phyloP scores from a whole-genome alignment of 306 rosid genomes.

The Astragalus membranaceus region DNA sequence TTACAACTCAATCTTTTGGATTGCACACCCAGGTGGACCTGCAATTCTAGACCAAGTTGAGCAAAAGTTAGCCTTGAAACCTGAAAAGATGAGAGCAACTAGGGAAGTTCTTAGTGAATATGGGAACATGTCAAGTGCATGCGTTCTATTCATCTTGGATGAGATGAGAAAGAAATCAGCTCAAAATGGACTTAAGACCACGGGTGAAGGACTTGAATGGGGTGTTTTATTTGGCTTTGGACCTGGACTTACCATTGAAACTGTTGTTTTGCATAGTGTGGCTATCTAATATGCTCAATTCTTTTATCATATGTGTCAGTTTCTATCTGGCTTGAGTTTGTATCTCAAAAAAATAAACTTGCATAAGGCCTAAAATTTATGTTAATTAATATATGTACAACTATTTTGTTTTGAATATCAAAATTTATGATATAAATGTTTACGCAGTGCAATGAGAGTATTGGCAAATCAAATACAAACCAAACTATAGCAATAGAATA shows the following conservation, averaged over 20 bases:
- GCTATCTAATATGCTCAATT: not conserved
- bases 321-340: not conserved
- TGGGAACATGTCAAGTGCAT: constrained; percentile 81
- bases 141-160: constrained; percentile 63
- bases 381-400: too few species aligned
- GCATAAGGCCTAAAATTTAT: too few species aligned
- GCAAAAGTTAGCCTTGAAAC: constrained; percentile 7
- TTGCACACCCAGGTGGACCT: constrained; percentile 30
- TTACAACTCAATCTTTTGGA: constrained; percentile 33
- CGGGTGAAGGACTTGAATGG: constrained; percentile 50
- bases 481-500: too few species aligned
- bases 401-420: too few species aligned
- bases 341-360: not conserved
- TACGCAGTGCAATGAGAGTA: too few species aligned
- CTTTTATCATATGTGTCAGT: not conserved
- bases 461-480: too few species aligned
- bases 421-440: too few species aligned
- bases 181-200: constrained; percentile 32
- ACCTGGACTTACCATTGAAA: constrained; percentile 75
- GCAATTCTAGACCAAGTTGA: constrained; percentile 34
- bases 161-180: constrained; percentile 51
- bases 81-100: constrained; percentile 27
- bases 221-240: constrained; percentile 72
- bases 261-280: constrained; percentile 54
- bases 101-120: constrained; percentile 53